These are phyloP conservation scores for Neurospora intermedia DNA, from an alignment of 495 filamentous ascomycete species.

Conservation along the genomic window DNA sequence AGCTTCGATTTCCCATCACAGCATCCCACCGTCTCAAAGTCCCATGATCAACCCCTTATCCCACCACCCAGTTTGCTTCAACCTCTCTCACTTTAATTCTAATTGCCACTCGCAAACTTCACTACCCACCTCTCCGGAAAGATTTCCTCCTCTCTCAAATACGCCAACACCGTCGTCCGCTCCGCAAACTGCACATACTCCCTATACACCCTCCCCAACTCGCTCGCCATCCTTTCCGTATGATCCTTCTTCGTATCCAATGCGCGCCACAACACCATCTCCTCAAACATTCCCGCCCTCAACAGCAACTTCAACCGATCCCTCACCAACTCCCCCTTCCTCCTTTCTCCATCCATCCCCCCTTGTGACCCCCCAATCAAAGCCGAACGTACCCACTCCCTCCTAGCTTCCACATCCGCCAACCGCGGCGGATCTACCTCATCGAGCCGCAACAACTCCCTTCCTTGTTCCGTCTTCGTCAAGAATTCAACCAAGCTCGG, in stretches of 20 bases:
- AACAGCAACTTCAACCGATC: not conserved
- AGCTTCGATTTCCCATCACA: too few relatives aligned
- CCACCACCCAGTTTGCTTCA: too few relatives aligned
- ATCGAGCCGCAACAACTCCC: not conserved
- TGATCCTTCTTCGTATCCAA: not conserved
- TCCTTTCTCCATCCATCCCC: not conserved
- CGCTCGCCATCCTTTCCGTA: not conserved
- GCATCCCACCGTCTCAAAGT: too few relatives aligned
- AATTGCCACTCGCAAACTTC: not conserved
- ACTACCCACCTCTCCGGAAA: not conserved
- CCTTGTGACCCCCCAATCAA: too few relatives aligned
- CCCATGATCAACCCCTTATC: too few relatives aligned
- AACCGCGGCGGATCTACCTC: too few relatives aligned
- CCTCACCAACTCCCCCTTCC: not conserved
- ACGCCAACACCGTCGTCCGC: not conserved
- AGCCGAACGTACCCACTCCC: too few relatives aligned
- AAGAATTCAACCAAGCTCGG: not conserved
- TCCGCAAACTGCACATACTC: not conserved
- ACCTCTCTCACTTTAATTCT: too few relatives aligned
- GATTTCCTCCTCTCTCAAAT: not conserved
- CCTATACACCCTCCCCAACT: not conserved
- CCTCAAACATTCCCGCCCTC: not conserved
- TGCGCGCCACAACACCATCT: not conserved
- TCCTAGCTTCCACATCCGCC: too few relatives aligned
- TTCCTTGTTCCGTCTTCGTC: not conserved